phyloP scores from a whole-genome alignment of 2,329 filamentous ascomycete genomes.

The Exophiala phaeomuriformis region DNA sequence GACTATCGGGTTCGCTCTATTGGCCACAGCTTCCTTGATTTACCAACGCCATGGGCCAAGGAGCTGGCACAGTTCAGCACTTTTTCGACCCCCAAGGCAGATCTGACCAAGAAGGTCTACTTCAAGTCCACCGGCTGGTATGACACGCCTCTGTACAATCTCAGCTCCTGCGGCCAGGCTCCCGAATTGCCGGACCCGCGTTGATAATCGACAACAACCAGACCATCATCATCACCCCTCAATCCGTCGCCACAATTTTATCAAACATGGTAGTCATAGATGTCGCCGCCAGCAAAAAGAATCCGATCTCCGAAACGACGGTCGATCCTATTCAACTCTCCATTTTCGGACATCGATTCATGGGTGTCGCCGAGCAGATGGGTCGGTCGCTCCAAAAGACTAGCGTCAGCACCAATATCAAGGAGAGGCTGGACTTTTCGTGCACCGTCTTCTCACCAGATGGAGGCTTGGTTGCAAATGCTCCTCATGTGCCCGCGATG shows the following conservation, averaged over 20 bases:
- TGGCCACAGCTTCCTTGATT: background rate
- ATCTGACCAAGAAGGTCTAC: constrained; percentile 27
- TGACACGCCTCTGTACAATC: constrained; percentile 33
- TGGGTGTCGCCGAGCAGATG: constrained; percentile 83
- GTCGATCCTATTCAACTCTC: constrained; percentile 70
- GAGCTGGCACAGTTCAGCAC: background rate
- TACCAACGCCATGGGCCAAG: background rate
- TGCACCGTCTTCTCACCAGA: constrained; percentile 72
- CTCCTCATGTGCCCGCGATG: constrained; percentile 74
- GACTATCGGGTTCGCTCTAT: constrained; percentile 69
- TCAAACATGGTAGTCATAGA: constrained; percentile 8
- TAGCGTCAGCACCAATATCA: constrained; percentile 70
- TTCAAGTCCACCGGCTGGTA: constrained; percentile 30
- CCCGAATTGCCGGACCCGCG: constrained; percentile 28
- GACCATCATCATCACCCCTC: constrained; percentile 39
- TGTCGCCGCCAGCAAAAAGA: constrained; percentile 33
- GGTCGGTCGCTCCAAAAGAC: constrained; percentile 71
- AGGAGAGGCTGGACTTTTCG: constrained; percentile 73
- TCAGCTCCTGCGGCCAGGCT: constrained; percentile 31
- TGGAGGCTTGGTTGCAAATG: constrained; percentile 60
- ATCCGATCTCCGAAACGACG: constrained; percentile 46
- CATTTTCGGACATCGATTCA: constrained; percentile 75
- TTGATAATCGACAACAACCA: constrained; percentile 38
- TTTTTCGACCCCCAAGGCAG: constrained; percentile 45
- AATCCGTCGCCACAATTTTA: constrained; percentile 33